phyloP scores from a whole-genome alignment of 208 protist species.

The Jaenimonas drosophilae region DNA sequence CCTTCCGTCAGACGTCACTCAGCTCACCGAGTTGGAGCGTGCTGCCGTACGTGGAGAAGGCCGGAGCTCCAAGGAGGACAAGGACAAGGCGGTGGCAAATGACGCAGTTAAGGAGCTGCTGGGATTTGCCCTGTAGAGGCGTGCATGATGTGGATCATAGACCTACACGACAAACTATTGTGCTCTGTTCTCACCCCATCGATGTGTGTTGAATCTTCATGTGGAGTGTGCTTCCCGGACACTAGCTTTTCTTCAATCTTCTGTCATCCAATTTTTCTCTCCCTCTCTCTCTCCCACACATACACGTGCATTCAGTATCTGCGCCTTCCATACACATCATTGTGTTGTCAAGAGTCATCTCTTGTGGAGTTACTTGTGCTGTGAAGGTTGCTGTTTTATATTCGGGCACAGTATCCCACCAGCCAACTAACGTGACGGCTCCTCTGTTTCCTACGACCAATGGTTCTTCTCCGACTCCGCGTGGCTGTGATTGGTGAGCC shows the following conservation, averaged over 20 bases:
- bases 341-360: too few relatives aligned
- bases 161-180: background rate
- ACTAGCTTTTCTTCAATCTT: background rate
- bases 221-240: background rate
- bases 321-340: too few relatives aligned
- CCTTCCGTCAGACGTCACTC: conserved; percentile 51
- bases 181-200: background rate
- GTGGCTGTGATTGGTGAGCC: conserved; percentile 82
- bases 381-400: too few relatives aligned
- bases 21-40: conserved; percentile 74
- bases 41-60: conserved; percentile 34
- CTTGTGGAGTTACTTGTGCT: too few relatives aligned
- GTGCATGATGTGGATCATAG: background rate
- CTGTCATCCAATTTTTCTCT: conserved; percentile 1
- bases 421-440: too few relatives aligned
- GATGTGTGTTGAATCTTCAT: background rate
- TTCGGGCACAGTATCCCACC: too few relatives aligned
- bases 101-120: conserved; percentile 38
- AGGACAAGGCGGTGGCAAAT: conserved; percentile 4
- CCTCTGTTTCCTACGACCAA: too few relatives aligned
- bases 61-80: conserved; percentile 1
- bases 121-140: conserved; percentile 32
- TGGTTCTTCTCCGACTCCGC: conserved; percentile 81
- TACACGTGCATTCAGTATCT: too few relatives aligned
- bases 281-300: background rate